Conservation (phyloP, 768 basidiomycete genomes). For the Kwoniella dejecticola region DNA sequence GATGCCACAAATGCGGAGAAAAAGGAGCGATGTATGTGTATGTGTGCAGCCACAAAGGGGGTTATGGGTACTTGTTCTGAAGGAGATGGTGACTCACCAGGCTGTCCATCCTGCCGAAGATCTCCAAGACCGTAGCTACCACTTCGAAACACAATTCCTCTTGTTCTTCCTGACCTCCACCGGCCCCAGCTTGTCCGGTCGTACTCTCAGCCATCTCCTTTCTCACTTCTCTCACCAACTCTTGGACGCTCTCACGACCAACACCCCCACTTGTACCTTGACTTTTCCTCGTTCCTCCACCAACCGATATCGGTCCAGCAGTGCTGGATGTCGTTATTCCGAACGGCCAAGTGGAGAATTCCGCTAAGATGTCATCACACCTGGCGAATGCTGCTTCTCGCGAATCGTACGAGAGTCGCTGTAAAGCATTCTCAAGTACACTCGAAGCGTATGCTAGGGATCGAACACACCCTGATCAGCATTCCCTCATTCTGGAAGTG, state of each 20-base stretch:
- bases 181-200: conserved; percentile 33
- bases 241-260: conserved; percentile 57
- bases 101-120: conserved; percentile 88
- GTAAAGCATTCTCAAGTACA: conserved; percentile 92
- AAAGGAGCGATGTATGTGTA: too few species aligned
- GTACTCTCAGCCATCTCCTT: conserved; percentile 52
- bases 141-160: conserved; percentile 83
- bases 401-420: conserved; percentile 84
- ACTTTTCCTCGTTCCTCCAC: conserved; percentile 61
- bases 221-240: conserved; percentile 57
- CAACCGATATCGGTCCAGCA: conserved; percentile 57
- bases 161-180: conserved; percentile 52
- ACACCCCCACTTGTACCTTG: conserved; percentile 58
- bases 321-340: conserved; percentile 59
- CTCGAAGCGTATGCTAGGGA: conserved; percentile 79
- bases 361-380: conserved; percentile 89
- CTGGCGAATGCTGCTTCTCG: conserved; percentile 89
- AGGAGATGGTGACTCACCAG: conserved; percentile 60
- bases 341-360: conserved; percentile 90
- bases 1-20: too few species aligned
- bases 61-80: too few species aligned
- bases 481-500: background rate
- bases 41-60: too few species aligned
- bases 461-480: background rate
- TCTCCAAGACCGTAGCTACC: conserved; percentile 87